Base-by-base conservation (phyloP, 2,329 filamentous ascomycete genomes). In the Aspergillus viridinutans region DNA sequence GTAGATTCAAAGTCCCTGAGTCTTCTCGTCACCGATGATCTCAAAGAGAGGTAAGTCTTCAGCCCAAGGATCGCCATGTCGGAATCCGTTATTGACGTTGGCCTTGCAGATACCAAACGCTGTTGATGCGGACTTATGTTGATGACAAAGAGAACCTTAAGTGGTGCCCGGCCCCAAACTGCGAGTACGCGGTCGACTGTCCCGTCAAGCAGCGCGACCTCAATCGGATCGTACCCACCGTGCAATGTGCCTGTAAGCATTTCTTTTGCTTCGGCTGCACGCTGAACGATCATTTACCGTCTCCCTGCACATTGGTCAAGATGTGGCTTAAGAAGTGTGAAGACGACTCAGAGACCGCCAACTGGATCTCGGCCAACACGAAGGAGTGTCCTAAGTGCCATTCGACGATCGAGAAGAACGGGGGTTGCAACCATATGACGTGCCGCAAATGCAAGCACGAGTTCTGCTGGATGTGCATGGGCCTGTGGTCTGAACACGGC, bases 391-490 rank as follows among this genome's bases (percentile, higher is more conserved):
- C 94, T 0, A 94, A 90, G 72, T 99, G 94, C 75, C 86, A 90
- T 65, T 97, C 93, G 2, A 99, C 94, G 0, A 99, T 99, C 48
- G 94, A 99, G 77, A 99, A 99, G 84, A 99, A 99, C 64, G 92
- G 92, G 53, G 92, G 92, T 3, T 97, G 92, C 79, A 97, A 97
- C 77, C 92, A 97, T 74, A 97, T 97, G 92, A 97, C 92, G 0
- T 97, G 92, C 72, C 83, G 92, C 56, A 97, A 97, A 74, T 97
- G 92, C 79, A 91, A 92, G 69, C 88, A 97, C 70, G 92, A 97
- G 70, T 97, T 99, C 70, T 99, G 94, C 78, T 99, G 94, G 94
- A 97, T 99, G 90, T 99, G 94, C 70, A 99, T 99, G 94, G 94
- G 94, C 0, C 80, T 96, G 0, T 99, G 94, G 94, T 95, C 92